Percentiles rank a stretch among this genome's conserved stretches.
Evolutionary conservation across 2,329 filamentous ascomycete genomes (phyloP).

Genomic region (Colletotrichum karsti): DNA sequence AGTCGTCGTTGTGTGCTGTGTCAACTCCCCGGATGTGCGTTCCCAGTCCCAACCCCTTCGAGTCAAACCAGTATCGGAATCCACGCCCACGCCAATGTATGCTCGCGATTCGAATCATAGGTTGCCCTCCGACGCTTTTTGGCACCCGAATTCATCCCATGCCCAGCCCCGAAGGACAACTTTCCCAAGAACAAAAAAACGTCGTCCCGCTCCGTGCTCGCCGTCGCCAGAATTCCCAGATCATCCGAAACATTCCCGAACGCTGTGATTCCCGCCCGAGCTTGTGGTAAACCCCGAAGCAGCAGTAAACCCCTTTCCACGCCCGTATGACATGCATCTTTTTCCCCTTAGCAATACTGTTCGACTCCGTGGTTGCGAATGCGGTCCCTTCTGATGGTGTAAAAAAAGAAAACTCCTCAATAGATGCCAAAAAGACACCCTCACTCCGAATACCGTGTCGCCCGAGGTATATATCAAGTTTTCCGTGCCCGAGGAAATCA

Average conservation of each 20-base stretch:
- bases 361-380: slow-evolving; percentile 29
- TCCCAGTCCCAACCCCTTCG: slow-evolving; percentile 25
- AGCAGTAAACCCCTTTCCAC: slow-evolving; percentile 11
- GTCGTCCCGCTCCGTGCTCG: slow-evolving; percentile 26
- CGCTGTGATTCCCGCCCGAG: slow-evolving; percentile 18
- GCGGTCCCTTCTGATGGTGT: slow-evolving; percentile 25
- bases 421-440: slow-evolving; percentile 28
- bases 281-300: slow-evolving; percentile 9
- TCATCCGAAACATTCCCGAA: slow-evolving; percentile 21
- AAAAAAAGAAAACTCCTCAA: slow-evolving; percentile 29
- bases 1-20: slow-evolving; percentile 18
- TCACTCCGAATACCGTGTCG: slow-evolving; percentile 29
- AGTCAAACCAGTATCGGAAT: slow-evolving; percentile 28
- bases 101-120: slow-evolving; percentile 28
- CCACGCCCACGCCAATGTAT: slow-evolving; percentile 29
- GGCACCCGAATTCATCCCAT: slow-evolving; percentile 17
- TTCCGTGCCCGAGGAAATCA: slow-evolving; percentile 27
- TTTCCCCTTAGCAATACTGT: slow-evolving; percentile 23
- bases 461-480: slow-evolving; percentile 31
- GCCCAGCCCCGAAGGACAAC: slow-evolving; percentile 20
- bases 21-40: slow-evolving; percentile 28
- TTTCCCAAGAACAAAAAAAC: slow-evolving; percentile 3
- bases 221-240: slow-evolving; percentile 18
- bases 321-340: slow-evolving; percentile 28
- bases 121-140: slow-evolving; percentile 27